phyloP scores from a whole-genome alignment of 257 asterid genomes.

The Solanum tacnaense region DNA sequence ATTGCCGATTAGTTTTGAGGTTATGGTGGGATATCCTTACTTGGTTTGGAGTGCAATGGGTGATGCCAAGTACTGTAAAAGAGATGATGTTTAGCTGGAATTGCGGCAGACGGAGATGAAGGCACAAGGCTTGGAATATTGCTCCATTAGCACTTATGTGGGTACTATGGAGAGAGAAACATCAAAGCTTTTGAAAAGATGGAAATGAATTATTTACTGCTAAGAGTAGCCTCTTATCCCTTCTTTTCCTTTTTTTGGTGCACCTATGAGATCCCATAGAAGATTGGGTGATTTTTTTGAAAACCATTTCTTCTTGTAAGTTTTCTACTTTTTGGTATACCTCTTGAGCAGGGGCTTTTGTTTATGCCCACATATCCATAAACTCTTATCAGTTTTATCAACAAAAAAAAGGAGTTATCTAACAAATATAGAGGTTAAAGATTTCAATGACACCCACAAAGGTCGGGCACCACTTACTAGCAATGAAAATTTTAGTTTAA shows the following conservation, averaged over 20 bases:
- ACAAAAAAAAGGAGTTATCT: neutral
- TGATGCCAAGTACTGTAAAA: neutral
- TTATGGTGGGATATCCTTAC: neutral
- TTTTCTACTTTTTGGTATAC: neutral
- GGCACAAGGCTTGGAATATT: neutral
- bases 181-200: neutral
- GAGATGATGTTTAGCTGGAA: neutral
- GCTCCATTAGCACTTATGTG: neutral
- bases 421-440: neutral
- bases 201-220: neutral
- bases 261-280: neutral
- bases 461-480: neutral
- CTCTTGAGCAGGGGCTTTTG: neutral
- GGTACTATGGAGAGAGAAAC: neutral
- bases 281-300: neutral
- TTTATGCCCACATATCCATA: neutral
- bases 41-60: neutral
- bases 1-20: neutral
- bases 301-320: neutral
- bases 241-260: neutral
- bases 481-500: neutral
- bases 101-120: neutral
- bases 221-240: neutral
- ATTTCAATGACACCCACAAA: neutral
- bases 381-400: neutral